These are phyloP conservation scores for Rutstroemia sp. DNA, from an alignment of 2,329 filamentous ascomycete genomes.

Conservation along the genomic window DNA sequence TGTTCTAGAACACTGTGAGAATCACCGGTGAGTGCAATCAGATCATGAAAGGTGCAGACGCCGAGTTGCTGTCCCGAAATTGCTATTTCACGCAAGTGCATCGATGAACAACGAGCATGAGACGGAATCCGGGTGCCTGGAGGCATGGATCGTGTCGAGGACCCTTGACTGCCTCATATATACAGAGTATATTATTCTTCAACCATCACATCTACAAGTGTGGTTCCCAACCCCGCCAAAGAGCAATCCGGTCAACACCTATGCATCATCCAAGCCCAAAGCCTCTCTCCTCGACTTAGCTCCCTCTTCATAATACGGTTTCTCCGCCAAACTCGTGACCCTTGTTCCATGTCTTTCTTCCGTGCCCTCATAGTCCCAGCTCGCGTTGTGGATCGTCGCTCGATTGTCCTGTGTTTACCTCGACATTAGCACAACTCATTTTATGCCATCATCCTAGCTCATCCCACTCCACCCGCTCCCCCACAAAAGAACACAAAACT, in stretches of 20 bases:
- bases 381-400: constrained; percentile 67
- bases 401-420: constrained; percentile 45
- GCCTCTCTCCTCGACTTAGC: constrained; percentile 62
- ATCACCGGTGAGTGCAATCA: too few relatives aligned
- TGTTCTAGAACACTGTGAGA: too few relatives aligned
- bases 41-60: too few relatives aligned
- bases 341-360: constrained; percentile 65
- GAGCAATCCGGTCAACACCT: not conserved
- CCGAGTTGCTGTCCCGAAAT: too few relatives aligned
- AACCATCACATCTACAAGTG: too few relatives aligned
- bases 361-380: constrained; percentile 63
- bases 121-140: too few relatives aligned
- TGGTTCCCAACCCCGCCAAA: not conserved
- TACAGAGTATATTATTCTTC: not conserved
- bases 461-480: not conserved
- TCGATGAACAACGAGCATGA: too few relatives aligned
- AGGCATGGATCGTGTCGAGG: too few relatives aligned
- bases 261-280: constrained; percentile 52
- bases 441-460: not conserved
- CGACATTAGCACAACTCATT: not conserved
- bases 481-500: not conserved
- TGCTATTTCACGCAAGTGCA: too few relatives aligned
- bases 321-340: constrained; percentile 64
- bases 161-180: not conserved
- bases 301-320: constrained; percentile 57